A percentile compares a stretch with the other conserved stretches of the same genome.
Evolutionary conservation across 2,329 filamentous ascomycete genomes (phyloP).

Genomic region (Colletotrichum sp.): DNA sequence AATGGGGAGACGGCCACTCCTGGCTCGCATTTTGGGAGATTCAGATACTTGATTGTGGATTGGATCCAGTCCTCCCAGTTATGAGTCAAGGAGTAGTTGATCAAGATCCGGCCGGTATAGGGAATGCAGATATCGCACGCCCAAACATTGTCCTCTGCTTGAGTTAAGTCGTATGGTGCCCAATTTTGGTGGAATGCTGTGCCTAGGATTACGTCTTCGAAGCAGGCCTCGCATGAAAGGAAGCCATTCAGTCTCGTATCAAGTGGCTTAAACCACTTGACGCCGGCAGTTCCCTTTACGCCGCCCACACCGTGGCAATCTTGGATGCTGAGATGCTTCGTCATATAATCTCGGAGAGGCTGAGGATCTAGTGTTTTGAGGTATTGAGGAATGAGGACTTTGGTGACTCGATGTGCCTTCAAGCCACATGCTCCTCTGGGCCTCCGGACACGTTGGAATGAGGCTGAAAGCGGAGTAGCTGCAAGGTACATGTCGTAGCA

Average conservation of each 20-base stretch:
- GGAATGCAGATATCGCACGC: slow-evolving; percentile 33
- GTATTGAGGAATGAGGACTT: slow-evolving; percentile 37
- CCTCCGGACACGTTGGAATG: slow-evolving; percentile 31
- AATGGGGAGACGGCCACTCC: slow-evolving; percentile 26
- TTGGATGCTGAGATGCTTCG: slow-evolving; percentile 25
- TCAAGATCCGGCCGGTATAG: slow-evolving; percentile 26
- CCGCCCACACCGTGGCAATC: slow-evolving; percentile 31
- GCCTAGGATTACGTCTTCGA: slow-evolving; percentile 12
- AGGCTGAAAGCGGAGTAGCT: slow-evolving; percentile 28
- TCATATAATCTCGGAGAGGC: slow-evolving; percentile 31
- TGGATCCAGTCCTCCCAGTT: slow-evolving; percentile 35
- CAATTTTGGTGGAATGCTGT: slow-evolving; percentile 4
- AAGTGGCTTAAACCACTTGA: slow-evolving; percentile 32
- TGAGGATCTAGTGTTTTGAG: slow-evolving; percentile 28
- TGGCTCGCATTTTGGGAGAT: slow-evolving; percentile 30
- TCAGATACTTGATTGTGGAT: slow-evolving; percentile 24
- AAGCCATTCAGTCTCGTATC: background rate
- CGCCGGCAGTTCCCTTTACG: slow-evolving; percentile 24
- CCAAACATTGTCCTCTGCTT: slow-evolving; percentile 33
- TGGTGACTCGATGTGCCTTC: slow-evolving; percentile 35
- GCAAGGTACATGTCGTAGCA: slow-evolving; percentile 45
- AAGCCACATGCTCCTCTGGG: slow-evolving; percentile 32
- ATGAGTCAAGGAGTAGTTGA: slow-evolving; percentile 5
- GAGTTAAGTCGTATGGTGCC: slow-evolving; percentile 20
- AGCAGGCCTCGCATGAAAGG: slow-evolving; percentile 19